Evolutionary conservation across 192 early-diverging fungal genomes (phyloP), one percentile per base, ranked within the genome.

Genomic region (Chytriomyces confervae): DNA sequence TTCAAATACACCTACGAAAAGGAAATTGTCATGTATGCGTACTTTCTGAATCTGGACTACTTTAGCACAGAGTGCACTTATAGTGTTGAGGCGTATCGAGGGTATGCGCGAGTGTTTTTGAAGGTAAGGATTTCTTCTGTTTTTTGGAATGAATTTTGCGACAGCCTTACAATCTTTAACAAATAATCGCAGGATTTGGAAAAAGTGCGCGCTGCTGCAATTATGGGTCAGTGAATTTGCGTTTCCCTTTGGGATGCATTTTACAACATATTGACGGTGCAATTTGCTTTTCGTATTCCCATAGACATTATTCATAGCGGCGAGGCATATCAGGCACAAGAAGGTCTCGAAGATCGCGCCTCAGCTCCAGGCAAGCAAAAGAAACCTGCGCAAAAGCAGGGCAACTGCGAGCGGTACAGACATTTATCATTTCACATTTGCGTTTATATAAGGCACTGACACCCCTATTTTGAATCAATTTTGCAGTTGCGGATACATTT

Each of bases 1-100:
- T 97, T 99, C 86, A 99, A 97, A 79, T 97, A 98, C 82, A 96
- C 96, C 0, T 99, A 99, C 73, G 97, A 99, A 83, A 99, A 99
- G 84, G 97, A 99, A 76, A 99, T 99, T 77, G 97, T 99, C 77
- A 97, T 99, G 96, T 86, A 99, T 77, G 97, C 97, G 24, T 98
- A 99, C 78, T 95, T 96, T 78, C 94, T 94, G 83, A 92, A 95
- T 48, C 85, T 99, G 27, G 97, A 99, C 79, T 99, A 99, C 86
- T 99, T 99, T 69, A 97, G 96, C 11, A 99, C 97, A 10, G 97
- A 99, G 80, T 99, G 97, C 80, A 95, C 94, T 24, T 99, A 99
- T 83, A 95, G 95, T 46, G 96, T 96, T 29, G 96, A 99, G 77
- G 95, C 97, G 6, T 99, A 98, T 72, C 92, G 97, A 50, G 97